Evolutionary conservation across 2,329 filamentous ascomycete species (phyloP).

Genomic region (Aureobasidium subglaciale): DNA sequence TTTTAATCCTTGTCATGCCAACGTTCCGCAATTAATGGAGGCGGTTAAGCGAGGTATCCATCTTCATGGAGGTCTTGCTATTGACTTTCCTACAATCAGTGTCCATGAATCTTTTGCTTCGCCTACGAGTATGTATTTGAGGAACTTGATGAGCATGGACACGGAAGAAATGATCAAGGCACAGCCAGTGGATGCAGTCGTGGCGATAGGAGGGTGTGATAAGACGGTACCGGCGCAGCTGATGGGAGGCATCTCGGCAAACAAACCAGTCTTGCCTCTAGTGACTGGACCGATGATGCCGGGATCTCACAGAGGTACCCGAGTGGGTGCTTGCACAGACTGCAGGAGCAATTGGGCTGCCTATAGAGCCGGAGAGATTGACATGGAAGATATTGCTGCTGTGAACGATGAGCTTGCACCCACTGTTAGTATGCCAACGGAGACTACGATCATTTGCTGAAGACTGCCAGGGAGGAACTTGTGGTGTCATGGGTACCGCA

Average conservation of each 20-base stretch:
- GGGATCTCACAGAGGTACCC: conserved; percentile 55
- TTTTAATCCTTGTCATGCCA: conserved; percentile 70
- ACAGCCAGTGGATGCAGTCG: conserved; percentile 61
- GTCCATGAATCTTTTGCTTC: conserved; percentile 62
- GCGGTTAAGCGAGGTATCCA: conserved; percentile 63
- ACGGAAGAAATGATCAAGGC: conserved; percentile 71
- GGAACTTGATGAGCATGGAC: conserved; percentile 73
- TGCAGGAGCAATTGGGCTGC: conserved; percentile 68
- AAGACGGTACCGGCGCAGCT: conserved; percentile 68
- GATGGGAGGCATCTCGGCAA: conserved; percentile 69
- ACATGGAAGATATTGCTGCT: conserved; percentile 63
- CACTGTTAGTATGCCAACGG: conserved; percentile 42
- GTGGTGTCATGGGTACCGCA: conserved; percentile 53
- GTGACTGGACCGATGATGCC: conserved; percentile 72
- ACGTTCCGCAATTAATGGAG: conserved; percentile 64
- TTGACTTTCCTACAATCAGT: conserved; percentile 69
- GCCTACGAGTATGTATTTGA: conserved; percentile 67
- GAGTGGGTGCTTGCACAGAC: conserved; percentile 68
- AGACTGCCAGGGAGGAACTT: conserved; percentile 36
- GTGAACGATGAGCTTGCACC: conserved; percentile 69
- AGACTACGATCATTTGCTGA: background rate
- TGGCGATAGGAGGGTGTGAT: conserved; percentile 65
- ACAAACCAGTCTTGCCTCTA: conserved; percentile 62
- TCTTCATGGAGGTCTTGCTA: conserved; percentile 57
- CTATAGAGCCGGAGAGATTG: conserved; percentile 57